A percentile compares a stretch with the other conserved stretches of the same genome.
Evolutionary conservation across 2,329 filamentous ascomycete species (phyloP).

Genomic region (Stachybotrys chlorohalonatus): DNA sequence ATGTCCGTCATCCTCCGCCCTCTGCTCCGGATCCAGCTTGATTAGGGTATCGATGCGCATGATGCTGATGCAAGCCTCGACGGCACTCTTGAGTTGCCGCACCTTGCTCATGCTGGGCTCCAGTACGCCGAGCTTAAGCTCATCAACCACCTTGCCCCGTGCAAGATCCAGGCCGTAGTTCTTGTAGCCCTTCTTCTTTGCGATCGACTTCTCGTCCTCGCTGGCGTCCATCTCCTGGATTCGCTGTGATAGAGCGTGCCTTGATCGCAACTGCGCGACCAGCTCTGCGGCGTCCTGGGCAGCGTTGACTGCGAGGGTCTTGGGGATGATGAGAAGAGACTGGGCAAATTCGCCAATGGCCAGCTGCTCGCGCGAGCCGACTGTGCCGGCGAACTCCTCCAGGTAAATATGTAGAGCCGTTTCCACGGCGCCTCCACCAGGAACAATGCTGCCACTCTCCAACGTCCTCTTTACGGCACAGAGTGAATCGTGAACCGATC

Average conservation of each 20-base stretch:
- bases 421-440: constrained; percentile 92
- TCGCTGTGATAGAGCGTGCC: constrained; percentile 89
- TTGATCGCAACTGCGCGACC: constrained; percentile 86
- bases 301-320: constrained; percentile 93
- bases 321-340: constrained; percentile 86
- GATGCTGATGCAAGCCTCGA: constrained; percentile 97
- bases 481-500: constrained; percentile 92
- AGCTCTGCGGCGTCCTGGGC: constrained; percentile 95
- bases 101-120: constrained; percentile 99
- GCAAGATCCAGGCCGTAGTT: constrained; percentile 93
- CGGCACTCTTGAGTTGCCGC: constrained; percentile 94
- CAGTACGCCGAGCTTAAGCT: constrained; percentile 88
- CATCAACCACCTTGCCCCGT: constrained; percentile 85
- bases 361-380: constrained; percentile 92
- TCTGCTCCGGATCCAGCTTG: constrained; percentile 88
- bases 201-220: constrained; percentile 81
- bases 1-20: constrained; percentile 66
- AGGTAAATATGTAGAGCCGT: constrained; percentile 99
- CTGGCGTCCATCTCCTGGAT: constrained; percentile 75
- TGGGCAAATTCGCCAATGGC: constrained; percentile 97
- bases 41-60: constrained; percentile 99
- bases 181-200: constrained; percentile 94
- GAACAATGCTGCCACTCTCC: constrained; percentile 93
- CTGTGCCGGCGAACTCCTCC: constrained; percentile 95
- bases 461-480: constrained; percentile 95